Evolutionary conservation across 257 asterid species (phyloP).

Genomic region (Catharanthus roseus): DNA sequence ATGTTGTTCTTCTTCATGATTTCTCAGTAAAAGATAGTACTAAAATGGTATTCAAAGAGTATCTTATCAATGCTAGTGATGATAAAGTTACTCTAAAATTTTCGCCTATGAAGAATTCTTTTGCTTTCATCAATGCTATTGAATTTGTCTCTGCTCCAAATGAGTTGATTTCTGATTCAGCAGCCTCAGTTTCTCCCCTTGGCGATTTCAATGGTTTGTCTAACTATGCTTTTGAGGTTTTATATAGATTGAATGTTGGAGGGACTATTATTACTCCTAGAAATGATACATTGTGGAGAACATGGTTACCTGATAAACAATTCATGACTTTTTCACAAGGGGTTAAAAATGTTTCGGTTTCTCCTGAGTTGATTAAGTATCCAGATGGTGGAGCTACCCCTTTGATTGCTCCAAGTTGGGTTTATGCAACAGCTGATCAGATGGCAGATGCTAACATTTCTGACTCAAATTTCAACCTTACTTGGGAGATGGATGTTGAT

Average conservation of each 20-base stretch:
- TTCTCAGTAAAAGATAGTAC: conserved; percentile 51
- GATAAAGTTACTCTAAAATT: conserved; percentile 61
- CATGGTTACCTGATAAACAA: conserved; percentile 52
- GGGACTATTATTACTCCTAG: conserved; percentile 65
- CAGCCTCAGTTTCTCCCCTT: conserved; percentile 44
- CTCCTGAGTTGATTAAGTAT: conserved; percentile 40
- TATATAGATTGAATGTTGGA: conserved; percentile 66
- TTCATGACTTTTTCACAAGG: conserved; percentile 55
- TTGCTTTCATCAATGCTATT: conserved; percentile 73
- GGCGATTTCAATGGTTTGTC: conserved; percentile 48
- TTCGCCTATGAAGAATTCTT: conserved; percentile 62
- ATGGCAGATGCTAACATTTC: conserved; percentile 66
- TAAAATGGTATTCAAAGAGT: conserved; percentile 52
- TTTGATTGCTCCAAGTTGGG: conserved; percentile 55
- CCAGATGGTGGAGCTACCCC: conserved; percentile 66
- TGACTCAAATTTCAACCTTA: conserved; percentile 69
- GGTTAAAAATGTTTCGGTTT: conserved; percentile 46
- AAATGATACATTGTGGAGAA: conserved; percentile 67
- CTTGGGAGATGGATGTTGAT: conserved; percentile 74
- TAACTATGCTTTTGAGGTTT: conserved; percentile 44
- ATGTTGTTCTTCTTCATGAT: conserved; percentile 60
- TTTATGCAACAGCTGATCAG: conserved; percentile 67
- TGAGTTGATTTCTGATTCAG: conserved; percentile 52
- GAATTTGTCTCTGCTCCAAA: conserved; percentile 85
- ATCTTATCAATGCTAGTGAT: conserved; percentile 61